These are phyloP conservation scores for Tolypocladium sp. DNA, from an alignment of 2,329 filamentous ascomycete species.

Conservation along the genomic window DNA sequence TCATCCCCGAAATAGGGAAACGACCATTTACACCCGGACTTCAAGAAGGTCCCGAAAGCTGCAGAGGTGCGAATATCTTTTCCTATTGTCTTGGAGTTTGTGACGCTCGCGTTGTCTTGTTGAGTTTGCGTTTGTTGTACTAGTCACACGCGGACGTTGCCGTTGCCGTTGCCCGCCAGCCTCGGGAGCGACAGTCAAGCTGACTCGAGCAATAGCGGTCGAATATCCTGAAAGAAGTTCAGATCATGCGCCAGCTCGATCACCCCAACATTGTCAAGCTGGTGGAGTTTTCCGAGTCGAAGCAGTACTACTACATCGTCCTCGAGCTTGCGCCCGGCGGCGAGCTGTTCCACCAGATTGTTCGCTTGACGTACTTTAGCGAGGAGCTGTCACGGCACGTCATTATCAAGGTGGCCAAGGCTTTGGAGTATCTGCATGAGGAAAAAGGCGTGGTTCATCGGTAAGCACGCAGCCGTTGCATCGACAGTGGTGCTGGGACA, in stretches of 20 bases:
- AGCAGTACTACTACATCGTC: constrained; percentile 95
- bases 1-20: constrained; percentile 59
- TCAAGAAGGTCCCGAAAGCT: constrained; percentile 89
- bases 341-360: constrained; percentile 97
- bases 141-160: neutral
- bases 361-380: constrained; percentile 96
- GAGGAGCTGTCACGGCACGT: constrained; percentile 92
- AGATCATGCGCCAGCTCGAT: constrained; percentile 95
- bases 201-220: constrained; percentile 57
- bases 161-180: neutral
- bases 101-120: constrained; percentile 16
- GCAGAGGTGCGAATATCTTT: constrained; percentile 76
- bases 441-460: constrained; percentile 93
- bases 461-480: constrained; percentile 40
- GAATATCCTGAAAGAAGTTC: constrained; percentile 96
- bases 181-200: constrained; percentile 5
- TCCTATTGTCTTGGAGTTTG: constrained; percentile 20
- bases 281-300: constrained; percentile 86
- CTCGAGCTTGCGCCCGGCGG: constrained; percentile 91
- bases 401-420: constrained; percentile 90
- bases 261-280: constrained; percentile 95
- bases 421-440: constrained; percentile 88
- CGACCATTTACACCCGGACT: constrained; percentile 89
- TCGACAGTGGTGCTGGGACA: neutral
- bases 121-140: constrained; percentile 4